Evolutionary conservation across 2,329 filamentous ascomycete species (phyloP).

Genomic region (Ophiostoma sp.): DNA sequence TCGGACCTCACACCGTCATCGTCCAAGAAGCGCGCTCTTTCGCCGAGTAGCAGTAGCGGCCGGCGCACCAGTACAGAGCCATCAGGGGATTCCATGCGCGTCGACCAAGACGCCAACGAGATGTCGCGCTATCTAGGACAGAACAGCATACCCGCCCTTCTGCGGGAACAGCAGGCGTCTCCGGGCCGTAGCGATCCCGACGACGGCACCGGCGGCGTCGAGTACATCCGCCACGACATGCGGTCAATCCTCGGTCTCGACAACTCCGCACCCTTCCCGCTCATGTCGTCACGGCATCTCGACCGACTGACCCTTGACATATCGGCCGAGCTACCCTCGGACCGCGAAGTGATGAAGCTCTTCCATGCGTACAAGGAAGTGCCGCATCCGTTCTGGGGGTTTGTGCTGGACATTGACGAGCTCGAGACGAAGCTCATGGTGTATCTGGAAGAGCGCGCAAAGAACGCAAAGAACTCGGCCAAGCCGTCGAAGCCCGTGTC

Average conservation of each 20-base stretch:
- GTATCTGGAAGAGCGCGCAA: constrained; percentile 59
- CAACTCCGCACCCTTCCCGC: constrained; percentile 60
- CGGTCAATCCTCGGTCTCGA: constrained; percentile 60
- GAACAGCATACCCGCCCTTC: constrained; percentile 61
- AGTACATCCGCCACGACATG: constrained; percentile 57
- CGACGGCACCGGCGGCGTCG: constrained; percentile 36
- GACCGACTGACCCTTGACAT: constrained; percentile 57
- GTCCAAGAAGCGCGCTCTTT: constrained; percentile 40
- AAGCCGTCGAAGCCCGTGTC: constrained; percentile 41
- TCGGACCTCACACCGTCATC: background rate
- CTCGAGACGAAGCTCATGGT: constrained; percentile 60
- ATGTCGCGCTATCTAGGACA: constrained; percentile 58
- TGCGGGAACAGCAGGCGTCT: constrained; percentile 51
- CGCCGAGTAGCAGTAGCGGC: constrained; percentile 38
- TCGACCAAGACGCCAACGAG: constrained; percentile 51
- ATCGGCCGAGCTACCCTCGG: constrained; percentile 55
- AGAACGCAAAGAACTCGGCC: constrained; percentile 42
- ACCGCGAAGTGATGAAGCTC: constrained; percentile 62
- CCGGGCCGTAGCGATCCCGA: constrained; percentile 33
- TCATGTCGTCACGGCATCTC: constrained; percentile 60
- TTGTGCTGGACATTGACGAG: constrained; percentile 61
- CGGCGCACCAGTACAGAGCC: constrained; percentile 26
- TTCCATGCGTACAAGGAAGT: constrained; percentile 64
- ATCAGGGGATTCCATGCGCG: constrained; percentile 27
- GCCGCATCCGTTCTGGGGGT: constrained; percentile 62